A percentile compares a stretch with the other conserved stretches of the same genome.
Evolutionary conservation across 2,329 filamentous ascomycete species (phyloP).

Genomic region (Arthroderma uncinatum): DNA sequence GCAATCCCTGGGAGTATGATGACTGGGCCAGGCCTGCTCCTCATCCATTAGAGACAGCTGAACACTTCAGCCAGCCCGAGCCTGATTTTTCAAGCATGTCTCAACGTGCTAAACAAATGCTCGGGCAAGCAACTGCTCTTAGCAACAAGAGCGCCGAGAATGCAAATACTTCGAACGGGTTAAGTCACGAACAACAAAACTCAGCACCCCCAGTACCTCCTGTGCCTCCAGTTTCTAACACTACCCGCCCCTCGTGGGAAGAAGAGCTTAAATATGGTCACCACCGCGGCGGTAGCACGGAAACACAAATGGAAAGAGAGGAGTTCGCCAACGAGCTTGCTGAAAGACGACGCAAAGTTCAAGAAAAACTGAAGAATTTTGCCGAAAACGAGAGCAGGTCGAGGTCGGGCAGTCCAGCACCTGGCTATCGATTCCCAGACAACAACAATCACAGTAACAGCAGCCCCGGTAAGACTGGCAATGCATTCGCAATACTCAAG

Average conservation of each 20-base stretch:
- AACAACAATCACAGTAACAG: slow-evolving; percentile 20
- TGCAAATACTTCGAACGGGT: background rate
- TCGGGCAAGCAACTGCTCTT: slow-evolving; percentile 28
- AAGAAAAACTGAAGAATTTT: slow-evolving; percentile 38
- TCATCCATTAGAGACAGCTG: slow-evolving; percentile 6
- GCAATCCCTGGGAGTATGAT: slow-evolving; percentile 46
- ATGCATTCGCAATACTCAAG: slow-evolving; percentile 37
- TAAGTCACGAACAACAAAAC: background rate
- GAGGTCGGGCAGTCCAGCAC: slow-evolving; percentile 34
- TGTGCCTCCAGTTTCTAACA: slow-evolving; percentile 4
- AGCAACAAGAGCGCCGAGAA: slow-evolving; percentile 18
- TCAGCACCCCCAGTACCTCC: background rate
- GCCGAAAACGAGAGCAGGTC: slow-evolving; percentile 35
- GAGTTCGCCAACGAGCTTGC: slow-evolving; percentile 40
- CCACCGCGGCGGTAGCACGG: slow-evolving; percentile 35
- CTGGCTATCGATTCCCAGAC: slow-evolving; percentile 9
- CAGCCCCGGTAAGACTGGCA: slow-evolving; percentile 25
- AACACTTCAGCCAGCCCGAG: slow-evolving; percentile 1
- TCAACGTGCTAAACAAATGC: slow-evolving; percentile 28
- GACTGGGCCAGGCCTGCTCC: slow-evolving; percentile 32
- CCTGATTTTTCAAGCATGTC: slow-evolving; percentile 22
- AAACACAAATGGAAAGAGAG: slow-evolving; percentile 39
- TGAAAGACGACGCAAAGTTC: slow-evolving; percentile 37
- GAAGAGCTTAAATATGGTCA: slow-evolving; percentile 37
- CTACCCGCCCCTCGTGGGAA: slow-evolving; percentile 34